Evolutionary conservation across 148 eudicot genomes (phyloP), one percentile per base, ranked within the genome.

Genomic region (Rhododendron williamsianum): DNA sequence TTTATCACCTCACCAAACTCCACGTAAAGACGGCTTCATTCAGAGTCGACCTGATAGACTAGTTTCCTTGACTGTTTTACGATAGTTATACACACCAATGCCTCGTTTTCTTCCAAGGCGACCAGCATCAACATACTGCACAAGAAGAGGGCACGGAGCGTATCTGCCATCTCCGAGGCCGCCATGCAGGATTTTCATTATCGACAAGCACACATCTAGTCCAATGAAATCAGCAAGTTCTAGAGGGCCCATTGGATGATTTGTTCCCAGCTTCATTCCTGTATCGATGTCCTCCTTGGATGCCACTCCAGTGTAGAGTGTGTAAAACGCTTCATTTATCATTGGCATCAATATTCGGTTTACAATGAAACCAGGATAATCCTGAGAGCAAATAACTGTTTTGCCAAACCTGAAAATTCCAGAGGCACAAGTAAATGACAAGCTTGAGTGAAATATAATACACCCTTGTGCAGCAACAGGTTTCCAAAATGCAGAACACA

Each of bases 201-300:
- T 91, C 15, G 98, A 96, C 89, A 96, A 88, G 88, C 98, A 94
- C 85, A 94, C 93, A 89, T 96, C 98, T 86, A 96, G 86, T n/a
- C 98, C 98, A 27, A 96, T 96, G 86, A 94, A 93, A 89, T 96
- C 98, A 73, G 98, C 98, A 84, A 96, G 98, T 90, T 94, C 87
- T 18, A 96, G 74, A 23, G 98, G 98, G 83, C 98, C 98, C 98
- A 96, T 94, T 80, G 98, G 98, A 80, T 96, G 98, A 49, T 93
- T 93, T 77, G 98, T 94, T 52, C 98, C 98, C 11, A 94, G 90
- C 88, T 93, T 96, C 98, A 96, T 96, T 81, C 98, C 98, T 9
- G 89, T 82, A 83, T 96, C 98, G 21, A 96, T 96, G 92, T 96
- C 98, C 88, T 96, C 98, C 90, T 92, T 93, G 4, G 98, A 91